A percentile compares a stretch with the other conserved stretches of the same genome.
Conservation (phyloP, 768 basidiomycete species). For the Termitomyces sp. region DNA sequence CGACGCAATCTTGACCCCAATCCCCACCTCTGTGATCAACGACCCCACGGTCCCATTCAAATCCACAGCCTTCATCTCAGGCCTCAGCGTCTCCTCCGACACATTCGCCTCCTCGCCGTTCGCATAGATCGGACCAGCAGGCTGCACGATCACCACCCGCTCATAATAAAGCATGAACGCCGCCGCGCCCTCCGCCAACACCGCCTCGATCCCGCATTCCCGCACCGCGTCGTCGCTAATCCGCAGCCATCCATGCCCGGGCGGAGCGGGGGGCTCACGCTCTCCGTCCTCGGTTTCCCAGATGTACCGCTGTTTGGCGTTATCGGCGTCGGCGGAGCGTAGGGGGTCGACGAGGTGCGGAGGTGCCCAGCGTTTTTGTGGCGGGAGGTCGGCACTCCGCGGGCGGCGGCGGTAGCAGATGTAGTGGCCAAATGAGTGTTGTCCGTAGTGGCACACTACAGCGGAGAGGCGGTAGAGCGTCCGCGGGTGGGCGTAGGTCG, state of each 20-base stretch:
- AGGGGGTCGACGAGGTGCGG: slow-evolving; percentile 27
- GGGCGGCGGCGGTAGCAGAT: slow-evolving; percentile 88
- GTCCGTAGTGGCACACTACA: slow-evolving; percentile 90
- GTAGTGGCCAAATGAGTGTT: slow-evolving; percentile 92
- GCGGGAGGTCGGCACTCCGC: slow-evolving; percentile 31
- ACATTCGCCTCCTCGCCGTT: slow-evolving; percentile 20
- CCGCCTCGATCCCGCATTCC: slow-evolving; percentile 70
- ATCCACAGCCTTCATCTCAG: slow-evolving; percentile 37
- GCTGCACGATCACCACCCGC: slow-evolving; percentile 33
- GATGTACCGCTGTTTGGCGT: slow-evolving; percentile 35
- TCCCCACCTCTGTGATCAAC: slow-evolving; percentile 37
- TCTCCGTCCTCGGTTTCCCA: slow-evolving; percentile 47
- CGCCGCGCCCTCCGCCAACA: slow-evolving; percentile 64
- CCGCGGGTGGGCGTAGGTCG: slow-evolving; percentile 42
- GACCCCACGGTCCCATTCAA: slow-evolving; percentile 44
- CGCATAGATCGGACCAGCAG: slow-evolving; percentile 13
- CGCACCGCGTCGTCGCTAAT: slow-evolving; percentile 82
- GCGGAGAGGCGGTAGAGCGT: slow-evolving; percentile 83
- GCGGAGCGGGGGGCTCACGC: slow-evolving; percentile 29
- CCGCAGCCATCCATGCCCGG: slow-evolving; percentile 77
- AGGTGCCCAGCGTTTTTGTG: slow-evolving; percentile 31
- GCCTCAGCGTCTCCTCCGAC: slow-evolving; percentile 64
- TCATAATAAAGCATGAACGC: slow-evolving; percentile 98
- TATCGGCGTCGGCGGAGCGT: slow-evolving; percentile 15
- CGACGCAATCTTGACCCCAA: slow-evolving; percentile 26